Conservation (phyloP, 192 early-diverging fungal genomes). For the Backusella mclennaniae region DNA sequence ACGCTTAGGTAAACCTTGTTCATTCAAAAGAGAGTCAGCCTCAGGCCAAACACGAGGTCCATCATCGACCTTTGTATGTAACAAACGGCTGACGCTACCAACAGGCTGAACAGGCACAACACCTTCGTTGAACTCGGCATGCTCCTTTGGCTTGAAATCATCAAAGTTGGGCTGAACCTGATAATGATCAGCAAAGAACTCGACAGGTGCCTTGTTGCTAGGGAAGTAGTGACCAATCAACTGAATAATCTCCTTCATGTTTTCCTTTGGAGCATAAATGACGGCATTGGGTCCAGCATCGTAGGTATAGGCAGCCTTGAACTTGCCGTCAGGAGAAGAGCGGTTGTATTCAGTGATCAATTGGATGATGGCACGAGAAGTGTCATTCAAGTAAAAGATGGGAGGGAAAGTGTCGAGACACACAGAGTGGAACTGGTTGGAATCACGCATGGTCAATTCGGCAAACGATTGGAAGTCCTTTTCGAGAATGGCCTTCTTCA, state of each 20-base stretch:
- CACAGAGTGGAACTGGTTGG: conserved; percentile 99
- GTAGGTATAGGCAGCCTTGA: conserved; percentile 95
- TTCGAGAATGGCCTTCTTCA: conserved; percentile 80
- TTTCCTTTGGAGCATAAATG: conserved; percentile 79
- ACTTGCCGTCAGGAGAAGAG: conserved; percentile 38
- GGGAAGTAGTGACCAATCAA: conserved; percentile 89
- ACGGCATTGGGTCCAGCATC: conserved; percentile 99
- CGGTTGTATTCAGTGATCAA: conserved; percentile 87
- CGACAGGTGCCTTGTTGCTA: conserved; percentile 32
- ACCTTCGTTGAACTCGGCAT: conserved; percentile 50
- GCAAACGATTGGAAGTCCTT: conserved; percentile 92
- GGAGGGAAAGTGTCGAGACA: conserved; percentile 99
- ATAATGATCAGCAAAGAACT: conserved; percentile 60
- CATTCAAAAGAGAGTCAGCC: conserved; percentile 56
- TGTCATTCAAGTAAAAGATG: conserved; percentile 97
- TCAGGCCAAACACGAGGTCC: conserved; percentile 83
- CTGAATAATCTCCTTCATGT: conserved; percentile 84
- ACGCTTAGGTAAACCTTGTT: conserved; percentile 58
- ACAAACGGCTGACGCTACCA: conserved; percentile 81
- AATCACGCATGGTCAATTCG: conserved; percentile 95
- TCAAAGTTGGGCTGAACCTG: conserved; percentile 21
- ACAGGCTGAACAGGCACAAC: conserved; percentile 59
- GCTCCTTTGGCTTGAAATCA: conserved; percentile 39
- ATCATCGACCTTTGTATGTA: conserved; percentile 89
- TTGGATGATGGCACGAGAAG: conserved; percentile 83